A percentile compares a stretch with the other conserved stretches of the same genome.
Conservation (phyloP, 176 grass and related monocot genomes). For the Pharus latifolius region DNA sequence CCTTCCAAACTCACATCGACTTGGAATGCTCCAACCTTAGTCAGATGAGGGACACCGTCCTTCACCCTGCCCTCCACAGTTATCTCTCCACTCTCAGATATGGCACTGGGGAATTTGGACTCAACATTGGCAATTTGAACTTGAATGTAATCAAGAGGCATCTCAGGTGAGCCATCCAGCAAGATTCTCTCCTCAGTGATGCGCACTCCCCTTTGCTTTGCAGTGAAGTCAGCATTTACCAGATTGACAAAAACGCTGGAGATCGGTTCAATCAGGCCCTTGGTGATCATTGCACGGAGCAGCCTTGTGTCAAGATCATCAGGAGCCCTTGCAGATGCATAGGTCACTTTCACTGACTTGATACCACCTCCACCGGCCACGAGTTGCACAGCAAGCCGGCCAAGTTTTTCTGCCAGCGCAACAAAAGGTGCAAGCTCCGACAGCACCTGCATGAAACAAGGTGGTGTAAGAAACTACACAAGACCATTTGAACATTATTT, state of each 20-base stretch:
- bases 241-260: conserved; percentile 76
- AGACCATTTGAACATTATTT: too few species aligned
- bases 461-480: background rate
- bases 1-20: conserved; percentile 82
- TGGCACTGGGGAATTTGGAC: conserved; percentile 70
- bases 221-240: conserved; percentile 78
- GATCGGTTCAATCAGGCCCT: conserved; percentile 81
- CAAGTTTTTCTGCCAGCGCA: conserved; percentile 72
- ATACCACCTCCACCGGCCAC: conserved; percentile 78
- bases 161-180: conserved; percentile 61
- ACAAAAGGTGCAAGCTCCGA: conserved; percentile 83
- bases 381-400: conserved; percentile 72
- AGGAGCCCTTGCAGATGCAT: conserved; percentile 56
- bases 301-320: conserved; percentile 87
- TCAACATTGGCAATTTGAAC: conserved; percentile 68
- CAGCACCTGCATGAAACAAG: conserved; percentile 43
- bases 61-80: conserved; percentile 64
- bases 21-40: conserved; percentile 67
- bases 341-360: conserved; percentile 85
- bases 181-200: conserved; percentile 65
- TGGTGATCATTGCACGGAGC: conserved; percentile 89
- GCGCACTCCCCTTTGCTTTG: conserved; percentile 73
- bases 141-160: conserved; percentile 62
- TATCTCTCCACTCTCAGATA: conserved; percentile 45
- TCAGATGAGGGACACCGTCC: conserved; percentile 66